Conservation (phyloP, 805 yeast genomes). For the Yamadazyma phyllophila region DNA sequence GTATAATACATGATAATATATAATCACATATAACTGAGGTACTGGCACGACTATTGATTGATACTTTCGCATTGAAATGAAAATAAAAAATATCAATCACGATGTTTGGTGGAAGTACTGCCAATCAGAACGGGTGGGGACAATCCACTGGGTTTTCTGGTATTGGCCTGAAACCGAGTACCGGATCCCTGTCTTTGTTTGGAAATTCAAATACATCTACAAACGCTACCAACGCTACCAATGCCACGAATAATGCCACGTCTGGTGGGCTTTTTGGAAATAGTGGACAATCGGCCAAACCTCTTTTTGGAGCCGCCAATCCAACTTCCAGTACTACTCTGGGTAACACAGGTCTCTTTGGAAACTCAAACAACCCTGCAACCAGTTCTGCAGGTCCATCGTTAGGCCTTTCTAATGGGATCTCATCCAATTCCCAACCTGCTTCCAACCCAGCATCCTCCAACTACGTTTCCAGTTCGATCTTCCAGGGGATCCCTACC, state of each 20-base stretch:
- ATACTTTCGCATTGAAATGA: background rate
- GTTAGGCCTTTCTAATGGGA: too few relatives aligned
- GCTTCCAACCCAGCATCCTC: slow-evolving; percentile 9
- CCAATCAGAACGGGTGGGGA: slow-evolving; percentile 9
- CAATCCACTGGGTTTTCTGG: slow-evolving; percentile 10
- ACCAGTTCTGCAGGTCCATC: background rate
- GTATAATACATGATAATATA: too few relatives aligned
- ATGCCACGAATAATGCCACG: too few relatives aligned
- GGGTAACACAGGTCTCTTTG: slow-evolving; percentile 22
- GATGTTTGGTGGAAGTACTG: slow-evolving; percentile 5
- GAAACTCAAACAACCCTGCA: slow-evolving; percentile 15
- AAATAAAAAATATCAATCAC: background rate
- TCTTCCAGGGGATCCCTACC: slow-evolving; percentile 10
- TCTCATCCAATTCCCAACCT: background rate
- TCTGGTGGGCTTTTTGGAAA: too few relatives aligned
- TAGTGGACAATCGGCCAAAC: too few relatives aligned
- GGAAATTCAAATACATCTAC: slow-evolving; percentile 16
- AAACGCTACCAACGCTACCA: background rate
- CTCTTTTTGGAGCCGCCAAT: background rate
- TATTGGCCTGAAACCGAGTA: background rate
- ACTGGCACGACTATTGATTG: too few relatives aligned
- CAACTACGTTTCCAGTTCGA: slow-evolving; percentile 8
- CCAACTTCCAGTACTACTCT: too few relatives aligned
- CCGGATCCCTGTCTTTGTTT: slow-evolving; percentile 15
- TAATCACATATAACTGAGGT: background rate